Conservation (phyloP, 2,329 filamentous ascomycete species). For the Coniosporium tulheliwenetii region DNA sequence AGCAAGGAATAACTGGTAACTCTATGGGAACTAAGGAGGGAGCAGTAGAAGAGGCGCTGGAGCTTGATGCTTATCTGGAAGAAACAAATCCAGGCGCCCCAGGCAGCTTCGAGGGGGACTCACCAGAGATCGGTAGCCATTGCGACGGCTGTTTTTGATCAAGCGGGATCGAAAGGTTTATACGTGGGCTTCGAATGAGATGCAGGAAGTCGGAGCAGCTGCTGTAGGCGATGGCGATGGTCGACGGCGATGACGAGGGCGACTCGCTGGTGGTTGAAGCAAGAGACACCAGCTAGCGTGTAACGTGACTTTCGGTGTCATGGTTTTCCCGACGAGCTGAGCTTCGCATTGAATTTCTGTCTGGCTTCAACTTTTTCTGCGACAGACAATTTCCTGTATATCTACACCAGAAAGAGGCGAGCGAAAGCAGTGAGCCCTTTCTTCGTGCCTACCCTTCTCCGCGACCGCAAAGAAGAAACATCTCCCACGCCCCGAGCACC, state of each 20-base stretch:
- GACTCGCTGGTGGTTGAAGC: neutral
- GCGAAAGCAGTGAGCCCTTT: slow-evolving; percentile 16
- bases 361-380: no score
- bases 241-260: neutral
- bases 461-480: no score
- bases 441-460: neutral
- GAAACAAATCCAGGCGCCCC: slow-evolving; percentile 5
- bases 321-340: no score
- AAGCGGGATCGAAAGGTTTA: neutral
- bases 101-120: slow-evolving; percentile 25
- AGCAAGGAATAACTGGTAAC: no score
- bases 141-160: slow-evolving; percentile 9
- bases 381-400: no score
- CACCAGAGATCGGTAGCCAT: slow-evolving; percentile 78
- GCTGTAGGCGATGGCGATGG: neutral
- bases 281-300: no score
- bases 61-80: slow-evolving; percentile 2
- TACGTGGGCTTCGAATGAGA: slow-evolving; percentile 6
- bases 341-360: no score
- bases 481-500: no score
- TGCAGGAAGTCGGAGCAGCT: neutral
- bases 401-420: neutral
- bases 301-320: no score
- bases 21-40: neutral
- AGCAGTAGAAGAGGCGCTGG: slow-evolving; percentile 5